Percentiles rank a stretch among this genome's conserved stretches.
Conservation (phyloP, 2,329 filamentous ascomycete species). For the Colletotrichum sojae region DNA sequence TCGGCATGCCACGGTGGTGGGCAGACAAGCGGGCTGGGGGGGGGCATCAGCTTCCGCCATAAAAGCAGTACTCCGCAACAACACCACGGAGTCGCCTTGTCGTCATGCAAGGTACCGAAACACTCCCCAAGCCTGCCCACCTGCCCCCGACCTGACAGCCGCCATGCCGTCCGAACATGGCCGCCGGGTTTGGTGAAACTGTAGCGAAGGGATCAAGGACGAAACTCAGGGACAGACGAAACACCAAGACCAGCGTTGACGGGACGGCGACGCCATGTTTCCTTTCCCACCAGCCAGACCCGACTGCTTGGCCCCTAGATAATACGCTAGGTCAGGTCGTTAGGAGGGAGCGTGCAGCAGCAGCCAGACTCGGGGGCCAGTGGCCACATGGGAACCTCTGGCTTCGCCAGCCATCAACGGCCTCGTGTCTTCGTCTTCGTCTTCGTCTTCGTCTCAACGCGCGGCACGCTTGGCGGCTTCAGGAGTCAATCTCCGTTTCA, state of each 20-base stretch:
- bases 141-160: background rate
- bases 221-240: conserved; percentile 1
- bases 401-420: too few species aligned
- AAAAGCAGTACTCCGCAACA: too few species aligned
- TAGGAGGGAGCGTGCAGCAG: too few species aligned
- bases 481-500: too few species aligned
- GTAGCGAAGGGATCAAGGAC: conserved; percentile 15
- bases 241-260: background rate
- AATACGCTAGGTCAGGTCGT: too few species aligned
- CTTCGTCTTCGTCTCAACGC: too few species aligned
- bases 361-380: background rate
- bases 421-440: too few species aligned
- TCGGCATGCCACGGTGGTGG: too few species aligned
- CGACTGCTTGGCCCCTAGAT: conserved; percentile 5
- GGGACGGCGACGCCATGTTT: background rate
- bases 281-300: conserved; percentile 4
- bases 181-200: conserved; percentile 2
- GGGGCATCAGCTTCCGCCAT: too few species aligned
- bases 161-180: conserved; percentile 2
- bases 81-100: background rate
- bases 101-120: conserved; percentile 17
- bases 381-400: conserved; percentile 8
- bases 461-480: too few species aligned
- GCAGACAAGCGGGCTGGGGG: too few species aligned
- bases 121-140: background rate